Evolutionary conservation across 1,284 basidiomycete species (phyloP), one percentile per base, ranked within the genome.

Genomic region (Moesziomyces sp.): DNA sequence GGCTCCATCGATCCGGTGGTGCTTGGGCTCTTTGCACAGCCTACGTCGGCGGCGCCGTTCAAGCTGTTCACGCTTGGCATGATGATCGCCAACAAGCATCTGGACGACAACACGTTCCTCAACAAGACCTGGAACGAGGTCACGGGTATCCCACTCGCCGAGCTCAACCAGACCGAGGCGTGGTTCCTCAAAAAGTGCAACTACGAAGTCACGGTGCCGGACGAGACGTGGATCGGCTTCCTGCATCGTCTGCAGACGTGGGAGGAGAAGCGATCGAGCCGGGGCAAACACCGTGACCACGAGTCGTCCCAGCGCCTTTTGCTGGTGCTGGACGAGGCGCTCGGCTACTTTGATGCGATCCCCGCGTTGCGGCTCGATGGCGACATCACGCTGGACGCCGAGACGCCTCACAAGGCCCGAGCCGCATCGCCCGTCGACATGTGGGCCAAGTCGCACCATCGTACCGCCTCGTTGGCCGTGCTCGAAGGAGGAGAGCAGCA

Each of bases 81-180:
- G 63, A 83, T 83, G 82, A 78, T 83, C n/a, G 78, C 81, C 52
- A 83, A 83, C 72, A 83, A 83, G 70, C 79, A 82, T 49, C 50
- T 83, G n/a, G 82, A 83, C 49, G 82, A 83, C 66, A 82, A 83
- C 66, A 83, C 82, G 3, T 83, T 83, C 64, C 68, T 81, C 54
- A 83, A 83, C 73, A 82, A 81, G 70, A 83, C 82, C 5, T 83
- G 82, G 82, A 75, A 78, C 57, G 82, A 83, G 50, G 81, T 83
- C n/a, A 83, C 81, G 0, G 81, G 82, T 9, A 83, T 83, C 19
- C 80, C 82, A 19, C 61, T 83, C 0, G 48, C 58, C 24, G 82
- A 83, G 59, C 76, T 83, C 50, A 83, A 82, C 63, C 69, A 70
- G 49, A 78, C 80, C 58, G 82, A 83, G 70, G 65, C 75, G n/a